Conservation (phyloP, 2,329 filamentous ascomycete species). For the Phoma herbarum region DNA sequence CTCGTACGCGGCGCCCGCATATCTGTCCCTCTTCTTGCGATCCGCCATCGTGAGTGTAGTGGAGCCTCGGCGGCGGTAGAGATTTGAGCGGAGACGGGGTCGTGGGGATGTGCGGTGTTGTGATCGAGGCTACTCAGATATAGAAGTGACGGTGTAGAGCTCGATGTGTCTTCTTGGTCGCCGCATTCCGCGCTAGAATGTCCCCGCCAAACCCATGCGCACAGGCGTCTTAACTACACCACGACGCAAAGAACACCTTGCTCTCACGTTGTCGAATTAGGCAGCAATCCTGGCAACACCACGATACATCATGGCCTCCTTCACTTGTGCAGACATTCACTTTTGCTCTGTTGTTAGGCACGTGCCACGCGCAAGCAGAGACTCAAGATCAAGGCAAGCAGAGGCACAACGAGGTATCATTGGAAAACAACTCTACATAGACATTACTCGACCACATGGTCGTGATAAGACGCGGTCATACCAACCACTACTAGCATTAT, state of each 20-base stretch:
- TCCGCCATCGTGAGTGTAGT: constrained; percentile 44
- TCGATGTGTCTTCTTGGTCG: constrained; percentile 50
- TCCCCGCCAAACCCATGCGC: constrained; percentile 35
- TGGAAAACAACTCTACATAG: neutral
- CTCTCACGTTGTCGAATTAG: constrained; percentile 5
- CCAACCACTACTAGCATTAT: constrained; percentile 2
- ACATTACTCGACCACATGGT: constrained; percentile 3
- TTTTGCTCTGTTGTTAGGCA: neutral
- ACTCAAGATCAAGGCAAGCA: neutral
- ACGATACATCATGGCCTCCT: neutral
- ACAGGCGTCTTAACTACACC: constrained; percentile 23
- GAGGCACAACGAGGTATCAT: neutral
- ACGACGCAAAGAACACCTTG: constrained; percentile 4
- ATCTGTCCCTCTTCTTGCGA: constrained; percentile 88
- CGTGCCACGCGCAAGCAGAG: neutral
- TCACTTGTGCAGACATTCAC: neutral
- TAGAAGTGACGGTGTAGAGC: constrained; percentile 33
- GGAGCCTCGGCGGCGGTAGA: constrained; percentile 18
- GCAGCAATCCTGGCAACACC: constrained; percentile 17
- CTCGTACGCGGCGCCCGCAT: constrained; percentile 93
- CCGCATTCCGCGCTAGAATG: constrained; percentile 41
- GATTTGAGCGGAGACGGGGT: constrained; percentile 22
- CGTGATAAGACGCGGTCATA: neutral
- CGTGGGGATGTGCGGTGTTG: constrained; percentile 20
- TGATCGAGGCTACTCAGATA: constrained; percentile 30